Conservation (phyloP, 1,284 basidiomycete species). For the Trichosporon coremiiforme region DNA sequence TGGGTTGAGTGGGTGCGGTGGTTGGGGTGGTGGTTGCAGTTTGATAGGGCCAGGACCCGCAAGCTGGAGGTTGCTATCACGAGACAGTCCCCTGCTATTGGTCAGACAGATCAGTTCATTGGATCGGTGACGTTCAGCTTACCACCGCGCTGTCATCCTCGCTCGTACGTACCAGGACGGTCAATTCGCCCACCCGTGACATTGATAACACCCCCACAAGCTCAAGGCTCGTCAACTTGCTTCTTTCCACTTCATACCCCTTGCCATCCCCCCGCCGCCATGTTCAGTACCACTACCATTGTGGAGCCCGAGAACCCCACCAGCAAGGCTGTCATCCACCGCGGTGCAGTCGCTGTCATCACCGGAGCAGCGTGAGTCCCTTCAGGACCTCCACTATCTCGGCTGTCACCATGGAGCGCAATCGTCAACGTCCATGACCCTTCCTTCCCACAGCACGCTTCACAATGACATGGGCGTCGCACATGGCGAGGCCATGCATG, state of each 20-base stretch:
- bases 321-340: slow-evolving; percentile 41
- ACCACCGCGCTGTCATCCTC: neutral
- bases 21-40: neutral
- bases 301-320: slow-evolving; percentile 17
- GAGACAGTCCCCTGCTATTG: slow-evolving; percentile 9
- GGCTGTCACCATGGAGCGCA: neutral
- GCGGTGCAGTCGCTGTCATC: slow-evolving; percentile 53
- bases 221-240: neutral
- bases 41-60: neutral
- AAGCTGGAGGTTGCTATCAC: neutral
- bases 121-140: slow-evolving; percentile 10
- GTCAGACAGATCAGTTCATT: slow-evolving; percentile 14
- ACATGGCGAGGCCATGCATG: too few relatives aligned
- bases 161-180: neutral
- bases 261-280: neutral
- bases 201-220: slow-evolving; percentile 1
- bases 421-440: neutral
- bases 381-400: neutral
- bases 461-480: too few relatives aligned
- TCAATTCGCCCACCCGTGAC: neutral
- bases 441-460: too few relatives aligned
- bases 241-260: neutral
- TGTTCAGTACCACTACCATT: slow-evolving; percentile 14
- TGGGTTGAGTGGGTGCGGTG: neutral
- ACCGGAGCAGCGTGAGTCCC: slow-evolving; percentile 55